phyloP scores from a whole-genome alignment of 2,329 filamentous ascomycete genomes.

The Phialemoniopsis sp. region DNA sequence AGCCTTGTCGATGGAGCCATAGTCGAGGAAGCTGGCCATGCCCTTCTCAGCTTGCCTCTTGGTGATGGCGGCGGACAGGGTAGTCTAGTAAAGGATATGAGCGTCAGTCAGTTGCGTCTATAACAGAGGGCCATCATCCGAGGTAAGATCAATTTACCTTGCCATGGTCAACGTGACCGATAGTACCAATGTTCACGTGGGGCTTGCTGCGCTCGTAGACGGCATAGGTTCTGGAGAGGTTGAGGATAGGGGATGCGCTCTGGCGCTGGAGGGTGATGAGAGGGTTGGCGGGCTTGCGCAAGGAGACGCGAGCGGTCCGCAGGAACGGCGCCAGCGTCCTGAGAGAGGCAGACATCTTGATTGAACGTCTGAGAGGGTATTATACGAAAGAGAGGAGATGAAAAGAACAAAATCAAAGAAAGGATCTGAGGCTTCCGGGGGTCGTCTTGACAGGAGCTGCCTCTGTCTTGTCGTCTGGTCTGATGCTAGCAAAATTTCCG shows the following conservation, averaged over 20 bases:
- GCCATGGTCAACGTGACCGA: constrained; percentile 99
- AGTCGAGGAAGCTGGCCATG: constrained; percentile 90
- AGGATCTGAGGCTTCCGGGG: constrained; percentile 4
- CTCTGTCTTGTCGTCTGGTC: constrained; percentile 4
- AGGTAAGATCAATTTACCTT: constrained; percentile 59
- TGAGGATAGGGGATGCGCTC: constrained; percentile 60
- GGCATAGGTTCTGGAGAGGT: constrained; percentile 62
- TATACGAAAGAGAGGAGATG: constrained; percentile 7
- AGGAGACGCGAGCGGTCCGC: constrained; percentile 73
- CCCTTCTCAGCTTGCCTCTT: constrained; percentile 97
- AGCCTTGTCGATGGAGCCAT: constrained; percentile 97
- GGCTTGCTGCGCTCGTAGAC: constrained; percentile 88
- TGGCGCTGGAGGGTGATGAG: constrained; percentile 75
- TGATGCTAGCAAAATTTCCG: constrained; percentile 15
- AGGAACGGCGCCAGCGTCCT: constrained; percentile 75
- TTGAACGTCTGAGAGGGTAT: constrained; percentile 7
- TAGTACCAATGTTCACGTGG: constrained; percentile 98
- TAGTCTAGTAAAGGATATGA: constrained; percentile 56
- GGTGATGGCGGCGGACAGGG: constrained; percentile 96
- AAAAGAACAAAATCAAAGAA: constrained; percentile 10
- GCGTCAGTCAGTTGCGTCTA: constrained; percentile 9
- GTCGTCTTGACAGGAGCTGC: constrained; percentile 3
- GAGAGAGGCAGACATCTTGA: constrained; percentile 76
- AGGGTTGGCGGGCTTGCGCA: constrained; percentile 59
- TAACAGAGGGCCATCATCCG: not conserved